Percentiles rank a stretch among this genome's conserved stretches.
Conservation (phyloP, 345 rosid species). For the Erucastrum elatum region DNA sequence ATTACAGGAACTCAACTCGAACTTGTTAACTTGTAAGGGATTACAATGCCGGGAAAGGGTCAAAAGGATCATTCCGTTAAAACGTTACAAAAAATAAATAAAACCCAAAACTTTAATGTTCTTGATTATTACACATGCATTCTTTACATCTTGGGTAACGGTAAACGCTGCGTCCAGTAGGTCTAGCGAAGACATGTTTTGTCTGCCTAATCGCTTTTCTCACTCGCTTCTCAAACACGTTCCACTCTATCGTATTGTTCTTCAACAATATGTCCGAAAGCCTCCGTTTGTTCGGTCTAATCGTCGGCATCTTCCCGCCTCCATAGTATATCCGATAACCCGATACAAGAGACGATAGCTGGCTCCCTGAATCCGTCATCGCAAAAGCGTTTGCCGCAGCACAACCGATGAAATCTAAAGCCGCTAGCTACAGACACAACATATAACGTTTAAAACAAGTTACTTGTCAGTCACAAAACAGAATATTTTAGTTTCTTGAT, state of each 20-base stretch:
- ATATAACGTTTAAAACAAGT: background rate
- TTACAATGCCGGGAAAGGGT: background rate
- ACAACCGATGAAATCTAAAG: slow-evolving; percentile 83
- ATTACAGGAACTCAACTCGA: slow-evolving; percentile 8
- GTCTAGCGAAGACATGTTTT: slow-evolving; percentile 72
- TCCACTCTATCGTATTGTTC: slow-evolving; percentile 81
- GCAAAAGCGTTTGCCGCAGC: slow-evolving; percentile 86
- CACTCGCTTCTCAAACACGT: slow-evolving; percentile 76
- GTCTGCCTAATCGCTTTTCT: slow-evolving; percentile 89
- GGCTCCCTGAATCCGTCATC: slow-evolving; percentile 98
- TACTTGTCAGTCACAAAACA: background rate
- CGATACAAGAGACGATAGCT: slow-evolving; percentile 84
- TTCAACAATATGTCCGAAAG: slow-evolving; percentile 66
- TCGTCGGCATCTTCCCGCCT: slow-evolving; percentile 89
- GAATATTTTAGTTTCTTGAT: background rate
- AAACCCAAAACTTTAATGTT: background rate
- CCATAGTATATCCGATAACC: slow-evolving; percentile 88
- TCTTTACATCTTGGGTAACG: slow-evolving; percentile 80
- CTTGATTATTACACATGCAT: slow-evolving; percentile 64
- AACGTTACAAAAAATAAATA: background rate
- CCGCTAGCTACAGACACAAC: slow-evolving; percentile 29
- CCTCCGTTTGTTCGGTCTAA: slow-evolving; percentile 79
- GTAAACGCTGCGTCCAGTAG: slow-evolving; percentile 74
- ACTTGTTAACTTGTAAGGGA: background rate
- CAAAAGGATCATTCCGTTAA: background rate